These are phyloP conservation scores for Penicillium sp. DNA, from an alignment of 2,329 filamentous ascomycete species.

Conservation along the genomic window DNA sequence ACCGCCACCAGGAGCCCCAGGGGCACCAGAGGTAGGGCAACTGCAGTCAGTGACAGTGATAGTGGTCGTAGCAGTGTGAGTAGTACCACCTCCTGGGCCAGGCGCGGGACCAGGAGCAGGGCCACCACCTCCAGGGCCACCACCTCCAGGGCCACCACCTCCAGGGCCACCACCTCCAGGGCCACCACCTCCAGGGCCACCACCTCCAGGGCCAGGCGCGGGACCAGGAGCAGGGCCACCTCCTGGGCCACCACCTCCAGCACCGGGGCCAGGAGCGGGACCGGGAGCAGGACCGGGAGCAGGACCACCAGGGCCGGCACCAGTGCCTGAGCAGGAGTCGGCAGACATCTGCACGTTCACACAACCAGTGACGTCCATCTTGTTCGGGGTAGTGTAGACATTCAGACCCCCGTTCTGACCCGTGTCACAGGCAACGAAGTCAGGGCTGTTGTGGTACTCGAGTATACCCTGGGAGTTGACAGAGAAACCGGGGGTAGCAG, in stretches of 20 bases:
- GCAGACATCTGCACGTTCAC: slow-evolving; percentile 35
- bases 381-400: slow-evolving; percentile 41
- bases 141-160: not conserved
- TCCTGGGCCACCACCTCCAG: not conserved
- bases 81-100: not conserved
- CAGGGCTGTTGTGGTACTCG: slow-evolving; percentile 51
- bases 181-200: not conserved
- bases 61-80: slow-evolving; percentile 19
- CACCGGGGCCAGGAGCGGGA: not conserved
- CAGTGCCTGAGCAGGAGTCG: slow-evolving; percentile 36
- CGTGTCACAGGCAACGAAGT: slow-evolving; percentile 63
- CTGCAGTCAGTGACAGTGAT: slow-evolving; percentile 24
- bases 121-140: not conserved
- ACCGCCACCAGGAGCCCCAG: slow-evolving; percentile 7
- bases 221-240: not conserved
- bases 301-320: slow-evolving; percentile 5
- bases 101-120: not conserved
- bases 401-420: slow-evolving; percentile 43
- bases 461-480: slow-evolving; percentile 56
- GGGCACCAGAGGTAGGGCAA: slow-evolving; percentile 14
- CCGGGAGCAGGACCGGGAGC: not conserved
- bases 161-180: not conserved
- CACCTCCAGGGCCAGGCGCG: not conserved
- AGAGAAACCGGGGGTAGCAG: slow-evolving; percentile 56
- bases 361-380: slow-evolving; percentile 36